These are phyloP conservation scores for Solanum neorickii DNA, from an alignment of 257 asterid species.

Conservation along the genomic window DNA sequence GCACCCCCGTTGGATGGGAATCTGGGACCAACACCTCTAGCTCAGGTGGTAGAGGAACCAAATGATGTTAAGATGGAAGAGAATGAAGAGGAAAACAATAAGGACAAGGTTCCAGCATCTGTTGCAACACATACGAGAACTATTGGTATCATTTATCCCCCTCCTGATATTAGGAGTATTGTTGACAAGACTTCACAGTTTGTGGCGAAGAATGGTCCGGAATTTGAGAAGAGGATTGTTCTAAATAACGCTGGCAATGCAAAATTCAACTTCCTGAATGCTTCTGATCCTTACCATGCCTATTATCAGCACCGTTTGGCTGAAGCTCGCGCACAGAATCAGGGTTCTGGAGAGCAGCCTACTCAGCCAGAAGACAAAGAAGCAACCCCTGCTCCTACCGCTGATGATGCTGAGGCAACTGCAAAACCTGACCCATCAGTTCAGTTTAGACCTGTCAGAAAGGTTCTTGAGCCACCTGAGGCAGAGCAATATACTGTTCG, in stretches of 20 bases:
- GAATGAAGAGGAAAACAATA: constrained; percentile 19
- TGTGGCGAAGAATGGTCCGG: constrained; percentile 85
- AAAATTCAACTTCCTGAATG: constrained; percentile 62
- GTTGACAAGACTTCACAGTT: constrained; percentile 83
- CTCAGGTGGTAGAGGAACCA: constrained; percentile 34
- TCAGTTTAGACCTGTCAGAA: constrained; percentile 44
- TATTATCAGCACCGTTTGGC: constrained; percentile 83
- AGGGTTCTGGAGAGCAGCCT: constrained; percentile 31
- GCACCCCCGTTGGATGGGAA: constrained; percentile 74
- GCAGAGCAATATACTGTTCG: constrained; percentile 83
- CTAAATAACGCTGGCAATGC: constrained; percentile 75
- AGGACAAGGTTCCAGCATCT: constrained; percentile 29
- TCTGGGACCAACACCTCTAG: constrained; percentile 45
- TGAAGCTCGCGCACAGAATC: constrained; percentile 74
- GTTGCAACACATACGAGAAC: constrained; percentile 78
- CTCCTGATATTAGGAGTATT: constrained; percentile 75
- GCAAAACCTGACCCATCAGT: constrained; percentile 66
- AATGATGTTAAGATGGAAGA: constrained; percentile 3
- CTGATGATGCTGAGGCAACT: constrained; percentile 34
- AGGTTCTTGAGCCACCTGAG: constrained; percentile 92
- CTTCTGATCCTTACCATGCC: constrained; percentile 88
- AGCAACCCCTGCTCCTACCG: constrained; percentile 16
- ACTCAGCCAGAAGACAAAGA: constrained; percentile 29
- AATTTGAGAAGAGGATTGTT: constrained; percentile 72
- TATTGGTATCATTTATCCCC: constrained; percentile 87